These are phyloP conservation scores for Colletotrichum sublineola DNA, from an alignment of 2,329 filamentous ascomycete species.

Conservation along the genomic window DNA sequence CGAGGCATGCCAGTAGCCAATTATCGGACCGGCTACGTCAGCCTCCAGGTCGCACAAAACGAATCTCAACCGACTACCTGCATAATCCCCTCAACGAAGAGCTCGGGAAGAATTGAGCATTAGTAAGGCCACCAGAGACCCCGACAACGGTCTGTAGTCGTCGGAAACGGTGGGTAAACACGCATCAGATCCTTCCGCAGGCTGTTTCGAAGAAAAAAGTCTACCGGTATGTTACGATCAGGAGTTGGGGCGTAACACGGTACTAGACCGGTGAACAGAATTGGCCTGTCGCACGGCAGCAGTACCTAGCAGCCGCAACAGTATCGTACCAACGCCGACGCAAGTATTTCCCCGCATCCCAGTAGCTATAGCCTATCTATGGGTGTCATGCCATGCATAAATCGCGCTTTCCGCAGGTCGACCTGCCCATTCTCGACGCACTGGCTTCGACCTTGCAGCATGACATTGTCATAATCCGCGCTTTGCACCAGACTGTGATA, in stretches of 20 bases:
- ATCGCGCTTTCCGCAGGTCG: constrained; percentile 26
- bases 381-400: constrained; percentile 32
- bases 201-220: constrained; percentile 34
- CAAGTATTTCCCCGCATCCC: constrained; percentile 26
- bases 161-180: constrained; percentile 13
- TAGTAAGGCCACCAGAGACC: neutral
- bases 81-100: neutral
- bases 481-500: constrained; percentile 15
- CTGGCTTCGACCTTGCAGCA: constrained; percentile 28
- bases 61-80: neutral
- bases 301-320: neutral
- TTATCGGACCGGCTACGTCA: neutral
- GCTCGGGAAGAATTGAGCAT: neutral
- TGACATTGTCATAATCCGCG: constrained; percentile 31
- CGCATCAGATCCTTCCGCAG: constrained; percentile 25
- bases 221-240: neutral
- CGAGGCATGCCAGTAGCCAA: neutral
- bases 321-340: neutral
- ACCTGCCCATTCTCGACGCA: constrained; percentile 18
- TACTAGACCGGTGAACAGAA: constrained; percentile 9
- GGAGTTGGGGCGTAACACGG: too few species aligned
- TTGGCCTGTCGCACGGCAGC: constrained; percentile 6
- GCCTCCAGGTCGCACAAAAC: neutral
- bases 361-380: neutral
- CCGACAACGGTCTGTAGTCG: neutral